Evolutionary conservation across 1,139 yeast species (phyloP).

Genomic region (Wickerhamiella pararugosa): DNA sequence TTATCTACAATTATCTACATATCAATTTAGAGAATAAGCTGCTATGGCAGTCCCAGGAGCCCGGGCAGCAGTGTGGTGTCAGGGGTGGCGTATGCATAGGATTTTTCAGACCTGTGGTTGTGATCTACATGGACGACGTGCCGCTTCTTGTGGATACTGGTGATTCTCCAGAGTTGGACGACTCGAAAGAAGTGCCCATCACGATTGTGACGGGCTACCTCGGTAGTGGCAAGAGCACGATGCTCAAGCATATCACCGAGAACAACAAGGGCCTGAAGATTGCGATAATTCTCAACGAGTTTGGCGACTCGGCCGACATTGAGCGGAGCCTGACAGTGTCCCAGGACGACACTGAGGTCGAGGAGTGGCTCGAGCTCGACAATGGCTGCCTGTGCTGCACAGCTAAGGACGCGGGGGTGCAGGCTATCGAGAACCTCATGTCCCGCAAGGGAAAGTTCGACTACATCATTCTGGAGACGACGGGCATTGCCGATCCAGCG

Average conservation of each 20-base stretch:
- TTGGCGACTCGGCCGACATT: slow-evolving; percentile 77
- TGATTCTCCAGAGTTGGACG: slow-evolving; percentile 10
- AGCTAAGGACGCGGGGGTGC: slow-evolving; percentile 84
- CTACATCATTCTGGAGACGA: slow-evolving; percentile 79
- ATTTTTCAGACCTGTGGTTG: no score
- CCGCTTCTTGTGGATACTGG: slow-evolving; percentile 16
- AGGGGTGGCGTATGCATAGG: no score
- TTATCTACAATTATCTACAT: no score
- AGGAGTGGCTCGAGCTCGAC: slow-evolving; percentile 92
- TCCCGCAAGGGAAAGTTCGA: slow-evolving; percentile 65
- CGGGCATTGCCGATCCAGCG: slow-evolving; percentile 96
- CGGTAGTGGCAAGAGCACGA: slow-evolving; percentile 89
- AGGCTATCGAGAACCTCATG: slow-evolving; percentile 81
- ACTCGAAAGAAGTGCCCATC: slow-evolving; percentile 55
- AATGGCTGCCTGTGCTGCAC: slow-evolving; percentile 96
- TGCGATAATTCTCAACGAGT: slow-evolving; percentile 85
- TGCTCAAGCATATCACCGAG: slow-evolving; percentile 58
- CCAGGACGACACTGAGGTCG: slow-evolving; percentile 41
- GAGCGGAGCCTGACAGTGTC: slow-evolving; percentile 75
- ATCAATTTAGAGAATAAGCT: no score
- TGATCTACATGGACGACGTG: slow-evolving; percentile 5
- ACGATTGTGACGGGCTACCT: slow-evolving; percentile 88
- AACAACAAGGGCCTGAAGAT: slow-evolving; percentile 47
- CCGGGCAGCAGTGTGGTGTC: no score
- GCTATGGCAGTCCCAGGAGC: no score